A percentile compares a stretch with the other conserved stretches of the same genome.
These are phyloP conservation scores for Naganishia albida DNA, from an alignment of 1,284 basidiomycete species.

Conservation along the genomic window DNA sequence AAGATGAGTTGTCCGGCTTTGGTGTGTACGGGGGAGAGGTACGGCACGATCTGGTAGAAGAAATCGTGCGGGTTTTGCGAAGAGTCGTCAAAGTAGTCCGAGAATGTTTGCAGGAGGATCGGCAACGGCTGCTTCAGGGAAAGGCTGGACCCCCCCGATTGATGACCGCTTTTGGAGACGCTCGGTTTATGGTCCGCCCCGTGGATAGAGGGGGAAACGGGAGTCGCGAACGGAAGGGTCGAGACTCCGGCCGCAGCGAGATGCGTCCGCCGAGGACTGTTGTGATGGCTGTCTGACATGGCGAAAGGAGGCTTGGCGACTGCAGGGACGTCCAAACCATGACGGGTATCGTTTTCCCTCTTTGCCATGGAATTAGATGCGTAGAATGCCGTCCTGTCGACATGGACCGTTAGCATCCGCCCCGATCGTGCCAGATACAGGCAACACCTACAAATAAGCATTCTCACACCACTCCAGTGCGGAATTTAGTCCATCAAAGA, in stretches of 20 bases:
- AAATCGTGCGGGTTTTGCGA: constrained; percentile 46
- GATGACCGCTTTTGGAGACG: constrained; percentile 1
- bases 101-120: constrained; percentile 71
- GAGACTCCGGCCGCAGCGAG: constrained; percentile 73
- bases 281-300: constrained; percentile 63
- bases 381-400: constrained; percentile 52
- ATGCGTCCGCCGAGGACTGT: constrained; percentile 73
- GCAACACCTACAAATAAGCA: constrained; percentile 65
- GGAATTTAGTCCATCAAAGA: constrained; percentile 82
- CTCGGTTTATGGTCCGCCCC: background rate
- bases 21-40: constrained; percentile 65
- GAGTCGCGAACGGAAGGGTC: constrained; percentile 41
- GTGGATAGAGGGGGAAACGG: background rate
- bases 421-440: background rate
- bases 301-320: constrained; percentile 50
- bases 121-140: constrained; percentile 53
- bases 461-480: constrained; percentile 96
- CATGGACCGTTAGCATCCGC: background rate
- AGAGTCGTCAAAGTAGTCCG: constrained; percentile 59
- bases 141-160: constrained; percentile 20
- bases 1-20: constrained; percentile 70
- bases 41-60: constrained; percentile 61
- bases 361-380: constrained; percentile 34
- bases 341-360: constrained; percentile 28
- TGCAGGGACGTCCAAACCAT: constrained; percentile 44